Conservation (phyloP, 2,329 filamentous ascomycete species). For the Pseudocercospora fuligena region DNA sequence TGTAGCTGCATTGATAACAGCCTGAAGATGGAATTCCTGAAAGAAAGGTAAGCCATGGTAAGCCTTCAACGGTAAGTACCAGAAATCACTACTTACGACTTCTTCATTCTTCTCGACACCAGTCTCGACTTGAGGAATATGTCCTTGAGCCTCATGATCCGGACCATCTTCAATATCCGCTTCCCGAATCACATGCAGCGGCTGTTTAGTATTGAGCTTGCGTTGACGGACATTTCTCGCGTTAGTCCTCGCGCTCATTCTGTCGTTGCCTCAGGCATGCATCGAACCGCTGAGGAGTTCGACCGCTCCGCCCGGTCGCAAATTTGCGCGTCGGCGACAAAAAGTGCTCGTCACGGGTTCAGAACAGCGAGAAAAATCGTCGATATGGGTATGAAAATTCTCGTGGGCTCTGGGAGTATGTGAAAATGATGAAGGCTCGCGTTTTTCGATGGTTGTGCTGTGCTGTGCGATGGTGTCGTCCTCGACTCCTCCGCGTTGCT, state of each 20-base stretch:
- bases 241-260: slow-evolving; percentile 44
- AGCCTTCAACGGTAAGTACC: slow-evolving; percentile 13
- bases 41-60: slow-evolving; percentile 30
- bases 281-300: background rate
- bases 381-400: background rate
- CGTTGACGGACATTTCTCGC: slow-evolving; percentile 67
- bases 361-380: background rate
- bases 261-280: slow-evolving; percentile 11
- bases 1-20: slow-evolving; percentile 70
- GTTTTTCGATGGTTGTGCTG: background rate
- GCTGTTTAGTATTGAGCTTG: slow-evolving; percentile 91
- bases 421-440: background rate
- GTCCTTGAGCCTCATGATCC: slow-evolving; percentile 83
- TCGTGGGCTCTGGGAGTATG: too few species aligned
- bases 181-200: slow-evolving; percentile 84
- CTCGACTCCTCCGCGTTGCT: background rate
- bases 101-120: slow-evolving; percentile 97
- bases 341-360: background rate
- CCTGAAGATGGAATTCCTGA: slow-evolving; percentile 94
- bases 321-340: background rate
- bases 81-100: slow-evolving; percentile 69
- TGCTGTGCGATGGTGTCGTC: background rate
- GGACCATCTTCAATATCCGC: slow-evolving; percentile 81
- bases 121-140: slow-evolving; percentile 84
- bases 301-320: background rate